phyloP scores from a whole-genome alignment of 1,284 basidiomycete species.

The Cutaneotrichosporon dermatis region DNA sequence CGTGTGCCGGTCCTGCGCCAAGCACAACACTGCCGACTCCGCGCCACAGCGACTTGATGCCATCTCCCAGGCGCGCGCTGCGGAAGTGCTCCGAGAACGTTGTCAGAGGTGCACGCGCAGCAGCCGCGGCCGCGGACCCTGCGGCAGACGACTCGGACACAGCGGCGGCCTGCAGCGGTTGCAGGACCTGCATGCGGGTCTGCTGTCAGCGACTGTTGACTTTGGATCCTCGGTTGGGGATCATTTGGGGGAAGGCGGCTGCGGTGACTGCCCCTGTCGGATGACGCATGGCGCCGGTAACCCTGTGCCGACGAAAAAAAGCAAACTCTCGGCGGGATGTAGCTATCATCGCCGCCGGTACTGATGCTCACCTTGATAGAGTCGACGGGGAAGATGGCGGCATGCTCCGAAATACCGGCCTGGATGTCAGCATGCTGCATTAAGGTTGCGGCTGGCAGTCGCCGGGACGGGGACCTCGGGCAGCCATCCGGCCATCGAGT shows the following conservation, averaged over 20 bases:
- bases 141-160: constrained; percentile 61
- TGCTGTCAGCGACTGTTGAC: constrained; percentile 40
- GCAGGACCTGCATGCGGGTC: constrained; percentile 98
- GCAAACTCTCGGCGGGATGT: background rate
- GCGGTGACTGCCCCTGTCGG: background rate
- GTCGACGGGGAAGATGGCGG: constrained; percentile 97
- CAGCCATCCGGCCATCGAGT: no score
- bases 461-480: no score
- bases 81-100: constrained; percentile 43
- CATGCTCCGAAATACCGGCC: constrained; percentile 98
- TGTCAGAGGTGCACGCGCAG: constrained; percentile 30
- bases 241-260: no score
- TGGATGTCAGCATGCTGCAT: constrained; percentile 39
- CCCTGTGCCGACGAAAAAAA: background rate
- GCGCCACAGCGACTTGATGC: constrained; percentile 84
- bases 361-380: constrained; percentile 77
- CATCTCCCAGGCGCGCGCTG: constrained; percentile 79
- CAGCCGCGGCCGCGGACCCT: constrained; percentile 52
- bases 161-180: constrained; percentile 17
- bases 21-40: constrained; percentile 96
- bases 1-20: constrained; percentile 96
- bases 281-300: background rate
- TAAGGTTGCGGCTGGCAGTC: no score
- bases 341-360: no score
- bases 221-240: no score